A percentile compares a stretch with the other conserved stretches of the same genome.
These are phyloP conservation scores for Penicillium sp. DNA, from an alignment of 2,329 filamentous ascomycete genomes.

Conservation along the genomic window DNA sequence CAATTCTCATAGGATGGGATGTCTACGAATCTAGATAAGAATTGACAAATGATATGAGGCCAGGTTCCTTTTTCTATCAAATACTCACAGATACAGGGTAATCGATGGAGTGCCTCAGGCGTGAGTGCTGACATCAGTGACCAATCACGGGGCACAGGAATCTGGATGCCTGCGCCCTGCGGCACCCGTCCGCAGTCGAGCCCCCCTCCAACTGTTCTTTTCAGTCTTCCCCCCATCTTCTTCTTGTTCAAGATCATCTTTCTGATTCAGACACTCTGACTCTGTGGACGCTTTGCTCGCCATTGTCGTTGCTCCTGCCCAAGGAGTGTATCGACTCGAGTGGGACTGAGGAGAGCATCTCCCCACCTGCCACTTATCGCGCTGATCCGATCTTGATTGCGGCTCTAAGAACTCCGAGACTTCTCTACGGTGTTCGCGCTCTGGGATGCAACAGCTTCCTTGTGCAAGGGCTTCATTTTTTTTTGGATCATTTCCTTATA, in stretches of 20 bases:
- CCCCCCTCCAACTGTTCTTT: conserved; percentile 14
- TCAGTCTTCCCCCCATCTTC: conserved; percentile 14
- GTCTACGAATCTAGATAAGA: not conserved
- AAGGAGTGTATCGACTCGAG: conserved; percentile 13
- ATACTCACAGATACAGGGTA: not conserved
- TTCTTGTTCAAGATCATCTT: conserved; percentile 14
- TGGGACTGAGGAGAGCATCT: conserved; percentile 14
- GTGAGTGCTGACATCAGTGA: conserved; percentile 5
- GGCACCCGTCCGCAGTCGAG: conserved; percentile 15
- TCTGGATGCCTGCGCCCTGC: conserved; percentile 41
- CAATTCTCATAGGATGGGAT: too few relatives aligned
- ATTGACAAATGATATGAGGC: conserved; percentile 1
- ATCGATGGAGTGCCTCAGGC: conserved; percentile 8
- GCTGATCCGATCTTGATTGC: conserved; percentile 6
- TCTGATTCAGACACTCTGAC: not conserved
- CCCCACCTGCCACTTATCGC: conserved; percentile 10
- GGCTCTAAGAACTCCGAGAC: conserved; percentile 1
- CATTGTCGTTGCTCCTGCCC: not conserved
- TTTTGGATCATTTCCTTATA: not conserved
- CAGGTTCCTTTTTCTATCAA: not conserved
- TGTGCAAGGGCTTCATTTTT: not conserved
- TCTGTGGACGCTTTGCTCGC: conserved; percentile 4
- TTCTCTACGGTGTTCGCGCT: not conserved
- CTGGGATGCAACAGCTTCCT: conserved; percentile 1
- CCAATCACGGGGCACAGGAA: conserved; percentile 31